Conservation (phyloP, 768 basidiomycete species). For the Mycena albidolilacea region DNA sequence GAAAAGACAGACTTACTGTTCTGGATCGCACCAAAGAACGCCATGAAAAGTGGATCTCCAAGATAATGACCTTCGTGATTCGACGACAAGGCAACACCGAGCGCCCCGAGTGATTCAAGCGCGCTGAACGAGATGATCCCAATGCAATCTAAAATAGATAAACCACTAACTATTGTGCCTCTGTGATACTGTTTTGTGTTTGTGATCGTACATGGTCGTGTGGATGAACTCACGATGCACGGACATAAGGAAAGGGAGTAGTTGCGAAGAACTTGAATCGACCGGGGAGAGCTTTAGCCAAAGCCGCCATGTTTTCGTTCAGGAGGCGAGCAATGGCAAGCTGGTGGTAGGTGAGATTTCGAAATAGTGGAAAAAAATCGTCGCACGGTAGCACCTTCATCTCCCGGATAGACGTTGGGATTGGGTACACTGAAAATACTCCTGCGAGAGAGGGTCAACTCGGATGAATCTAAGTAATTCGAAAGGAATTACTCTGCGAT, state of each 20-base stretch:
- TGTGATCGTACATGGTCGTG: background rate
- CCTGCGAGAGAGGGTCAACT: conserved; percentile 8
- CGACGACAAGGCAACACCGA: conserved; percentile 28
- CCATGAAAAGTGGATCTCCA: conserved; percentile 19
- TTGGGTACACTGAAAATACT: conserved; percentile 28
- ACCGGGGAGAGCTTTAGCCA: conserved; percentile 11
- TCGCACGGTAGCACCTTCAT: conserved; percentile 26
- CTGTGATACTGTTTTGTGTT: conserved; percentile 17
- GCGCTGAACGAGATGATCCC: conserved; percentile 9
- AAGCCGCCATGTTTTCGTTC: conserved; percentile 36
- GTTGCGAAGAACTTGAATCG: conserved; percentile 31
- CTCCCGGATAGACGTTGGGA: conserved; percentile 29
- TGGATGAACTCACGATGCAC: conserved; percentile 21
- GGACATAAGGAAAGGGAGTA: conserved; percentile 18
- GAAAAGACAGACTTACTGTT: background rate
- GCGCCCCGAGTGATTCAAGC: conserved; percentile 24
- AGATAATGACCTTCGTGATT: conserved; percentile 37
- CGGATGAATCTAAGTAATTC: background rate
- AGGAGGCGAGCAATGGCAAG: conserved; percentile 31
- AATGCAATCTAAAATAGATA: background rate
- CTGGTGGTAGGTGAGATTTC: conserved; percentile 1
- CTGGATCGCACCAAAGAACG: conserved; percentile 19
- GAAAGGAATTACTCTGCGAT: conserved; percentile 19
- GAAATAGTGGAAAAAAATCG: background rate
- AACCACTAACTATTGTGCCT: conserved; percentile 24